Base-by-base conservation (phyloP, 139 green algal species). In the Prasinococcaceae sp. region DNA sequence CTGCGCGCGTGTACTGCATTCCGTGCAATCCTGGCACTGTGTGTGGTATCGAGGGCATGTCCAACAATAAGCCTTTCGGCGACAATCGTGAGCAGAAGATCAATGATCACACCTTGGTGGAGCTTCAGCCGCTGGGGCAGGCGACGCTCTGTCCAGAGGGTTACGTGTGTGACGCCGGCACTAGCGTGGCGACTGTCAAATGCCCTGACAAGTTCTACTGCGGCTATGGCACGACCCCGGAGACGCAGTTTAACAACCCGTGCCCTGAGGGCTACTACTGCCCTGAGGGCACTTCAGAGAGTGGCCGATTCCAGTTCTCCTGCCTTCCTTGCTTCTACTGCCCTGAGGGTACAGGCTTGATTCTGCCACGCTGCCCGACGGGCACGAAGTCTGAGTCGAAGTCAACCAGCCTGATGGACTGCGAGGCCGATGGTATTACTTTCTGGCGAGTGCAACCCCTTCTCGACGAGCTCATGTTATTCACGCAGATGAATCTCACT, bases 1-100 rank as follows among this genome's bases (percentile, higher is more conserved):
- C 51, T 4, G 51, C 48, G 14, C 36, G 37, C 16, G 36, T 23
- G 12, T 20, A 50, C 16, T 59, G 51, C 51, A 50, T 49, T 3
- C 51, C 51, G 6, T 59, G 51, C 51, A 59, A 59, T 25, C 36
- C 51, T 20, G 51, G 51, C 5, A 25, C 27, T 20, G 51, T 59
- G 20, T 59, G 51, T 25, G 16, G 20, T 17, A n/a, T 25, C 3
- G 51, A 59, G 25, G 51, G 51, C 23, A 59, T 17, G 6, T 6
- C 23, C 10, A 59, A 59, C 51, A 59, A 59, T 36, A 59, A 59
- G 14, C 51, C 51, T 19, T 54, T 54, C 47, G 47, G 47, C 26
- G 47, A 54, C 27, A 40, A 54, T 20, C 4, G 38, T 27, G 14
- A 19, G 27, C 26, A 42, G 26, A 12, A 17, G 27, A 4, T 23